phyloP scores from a whole-genome alignment of 2,329 filamentous ascomycete species.

The Colletotrichum sp. region DNA sequence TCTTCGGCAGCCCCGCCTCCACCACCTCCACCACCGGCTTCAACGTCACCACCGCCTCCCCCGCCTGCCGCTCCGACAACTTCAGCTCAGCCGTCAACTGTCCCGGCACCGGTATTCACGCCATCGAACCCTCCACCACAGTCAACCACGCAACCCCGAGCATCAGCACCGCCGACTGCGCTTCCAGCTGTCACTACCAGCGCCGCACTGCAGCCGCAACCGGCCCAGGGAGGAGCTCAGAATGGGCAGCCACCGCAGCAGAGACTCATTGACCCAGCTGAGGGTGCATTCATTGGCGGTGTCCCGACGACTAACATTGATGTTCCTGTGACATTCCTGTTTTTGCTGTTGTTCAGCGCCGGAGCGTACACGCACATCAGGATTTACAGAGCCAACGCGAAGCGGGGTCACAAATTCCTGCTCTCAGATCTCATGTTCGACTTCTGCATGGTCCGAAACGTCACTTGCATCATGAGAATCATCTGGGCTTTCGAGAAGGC shows the following conservation, averaged over 20 bases:
- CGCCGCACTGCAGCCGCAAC: not conserved
- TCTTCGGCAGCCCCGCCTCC: not conserved
- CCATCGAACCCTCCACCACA: not conserved
- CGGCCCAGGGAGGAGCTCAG: not conserved
- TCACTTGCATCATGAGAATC: constrained; percentile 40
- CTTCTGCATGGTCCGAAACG: constrained; percentile 39
- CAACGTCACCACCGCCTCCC: not conserved
- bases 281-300: constrained; percentile 10
- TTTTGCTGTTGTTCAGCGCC: constrained; percentile 28
- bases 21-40: not conserved
- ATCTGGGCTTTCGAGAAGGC: constrained; percentile 33
- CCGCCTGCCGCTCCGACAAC: not conserved
- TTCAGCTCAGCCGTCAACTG: not conserved
- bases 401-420: constrained; percentile 41
- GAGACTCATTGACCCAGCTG: constrained; percentile 1
- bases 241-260: not conserved
- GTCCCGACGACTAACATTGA: constrained; percentile 21
- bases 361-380: constrained; percentile 29
- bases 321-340: constrained; percentile 27
- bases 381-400: constrained; percentile 32
- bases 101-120: not conserved
- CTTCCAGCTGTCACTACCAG: constrained; percentile 6
- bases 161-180: not conserved
- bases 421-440: constrained; percentile 42
- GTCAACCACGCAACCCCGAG: not conserved